Conservation (phyloP, 805 yeast genomes). For the Komagataella populi region DNA sequence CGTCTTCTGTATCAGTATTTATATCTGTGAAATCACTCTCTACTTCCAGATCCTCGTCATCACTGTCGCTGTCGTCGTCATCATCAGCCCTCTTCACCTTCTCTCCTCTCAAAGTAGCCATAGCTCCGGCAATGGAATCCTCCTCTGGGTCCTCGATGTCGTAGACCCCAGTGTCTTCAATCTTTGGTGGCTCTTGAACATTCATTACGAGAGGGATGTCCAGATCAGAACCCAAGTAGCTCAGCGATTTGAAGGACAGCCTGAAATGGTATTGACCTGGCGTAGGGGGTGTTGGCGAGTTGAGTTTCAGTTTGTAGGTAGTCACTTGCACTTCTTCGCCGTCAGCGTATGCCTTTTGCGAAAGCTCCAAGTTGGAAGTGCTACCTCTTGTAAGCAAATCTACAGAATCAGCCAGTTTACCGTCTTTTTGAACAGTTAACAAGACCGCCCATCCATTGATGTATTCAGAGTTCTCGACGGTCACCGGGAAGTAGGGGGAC, state of each 20-base stretch:
- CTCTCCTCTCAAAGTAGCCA: conserved; percentile 57
- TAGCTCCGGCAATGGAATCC: conserved; percentile 62
- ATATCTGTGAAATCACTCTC: conserved; percentile 31
- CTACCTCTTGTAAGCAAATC: conserved; percentile 35
- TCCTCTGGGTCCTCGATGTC: conserved; percentile 65
- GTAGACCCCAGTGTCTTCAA: conserved; percentile 21
- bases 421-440: conserved; percentile 62
- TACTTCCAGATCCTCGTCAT: conserved; percentile 9
- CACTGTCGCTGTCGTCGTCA: conserved; percentile 15
- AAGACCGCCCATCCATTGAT: conserved; percentile 51
- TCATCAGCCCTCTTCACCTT: conserved; percentile 31
- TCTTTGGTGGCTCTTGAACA: conserved; percentile 44
- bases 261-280: conserved; percentile 57
- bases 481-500: conserved; percentile 67
- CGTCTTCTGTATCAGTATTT: conserved; percentile 55
- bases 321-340: conserved; percentile 38
- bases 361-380: conserved; percentile 37
- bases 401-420: conserved; percentile 63
- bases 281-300: conserved; percentile 67
- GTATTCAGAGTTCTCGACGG: conserved; percentile 10
- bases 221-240: conserved; percentile 74
- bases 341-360: conserved; percentile 33
- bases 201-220: conserved; percentile 57
- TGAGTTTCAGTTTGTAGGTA: conserved; percentile 62
- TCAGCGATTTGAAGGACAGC: conserved; percentile 53